These are phyloP conservation scores for Detonula confervacea DNA, from an alignment of 352 stramenopile genomes.

Conservation along the genomic window DNA sequence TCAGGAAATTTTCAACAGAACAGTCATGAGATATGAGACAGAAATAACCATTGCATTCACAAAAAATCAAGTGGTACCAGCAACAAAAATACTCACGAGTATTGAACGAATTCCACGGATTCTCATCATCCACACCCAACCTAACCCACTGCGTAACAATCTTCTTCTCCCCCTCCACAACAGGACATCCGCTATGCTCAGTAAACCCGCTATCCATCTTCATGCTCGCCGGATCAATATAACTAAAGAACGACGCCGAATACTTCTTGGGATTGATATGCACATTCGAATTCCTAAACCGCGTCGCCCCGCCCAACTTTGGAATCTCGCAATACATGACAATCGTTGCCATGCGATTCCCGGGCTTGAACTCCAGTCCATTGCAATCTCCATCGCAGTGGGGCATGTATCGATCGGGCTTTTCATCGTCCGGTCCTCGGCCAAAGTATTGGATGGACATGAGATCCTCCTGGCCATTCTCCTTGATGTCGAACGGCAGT, in stretches of 20 bases:
- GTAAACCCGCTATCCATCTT: constrained; percentile 74
- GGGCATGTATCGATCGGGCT: constrained; percentile 74
- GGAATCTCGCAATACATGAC: too few species aligned
- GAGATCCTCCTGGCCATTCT: constrained; percentile 80
- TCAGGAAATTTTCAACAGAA: neutral
- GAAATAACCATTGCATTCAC: neutral
- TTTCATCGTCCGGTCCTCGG: constrained; percentile 58
- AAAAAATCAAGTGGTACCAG: neutral
- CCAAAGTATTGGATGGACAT: constrained; percentile 86
- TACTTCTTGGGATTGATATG: constrained; percentile 80
- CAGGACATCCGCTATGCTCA: constrained; percentile 77
- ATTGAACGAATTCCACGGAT: constrained; percentile 80
- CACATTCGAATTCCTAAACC: constrained; percentile 76
- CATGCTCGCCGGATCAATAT: constrained; percentile 65
- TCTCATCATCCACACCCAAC: constrained; percentile 72
- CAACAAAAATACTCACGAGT: constrained; percentile 45
- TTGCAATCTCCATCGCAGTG: constrained; percentile 84
- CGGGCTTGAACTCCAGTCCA: constrained; percentile 66
- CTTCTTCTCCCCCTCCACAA: constrained; percentile 73
- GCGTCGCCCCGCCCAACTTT: constrained; percentile 70
- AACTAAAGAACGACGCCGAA: constrained; percentile 85
- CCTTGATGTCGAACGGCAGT: constrained; percentile 67
- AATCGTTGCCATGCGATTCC: constrained; percentile 77
- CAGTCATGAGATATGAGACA: neutral
- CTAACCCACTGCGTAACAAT: constrained; percentile 84